These are phyloP conservation scores for Alternaria burnsii DNA, from an alignment of 2,329 filamentous ascomycete genomes.

Conservation along the genomic window DNA sequence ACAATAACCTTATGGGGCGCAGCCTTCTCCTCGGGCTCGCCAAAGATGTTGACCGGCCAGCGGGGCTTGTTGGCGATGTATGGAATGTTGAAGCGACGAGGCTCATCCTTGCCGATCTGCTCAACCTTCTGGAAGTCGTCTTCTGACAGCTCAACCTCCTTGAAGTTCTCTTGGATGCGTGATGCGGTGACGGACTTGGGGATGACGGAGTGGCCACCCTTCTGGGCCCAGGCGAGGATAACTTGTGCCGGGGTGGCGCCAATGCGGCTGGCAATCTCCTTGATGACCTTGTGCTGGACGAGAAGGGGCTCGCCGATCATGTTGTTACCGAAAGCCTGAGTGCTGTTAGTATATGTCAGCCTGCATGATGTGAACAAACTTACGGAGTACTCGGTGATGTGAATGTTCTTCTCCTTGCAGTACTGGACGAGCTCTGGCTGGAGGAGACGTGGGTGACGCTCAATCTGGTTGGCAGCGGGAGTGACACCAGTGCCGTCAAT, in stretches of 20 bases:
- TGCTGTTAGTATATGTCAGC: conserved; percentile 70
- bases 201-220: conserved; percentile 56
- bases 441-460: conserved; percentile 41
- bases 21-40: conserved; percentile 62
- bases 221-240: conserved; percentile 85
- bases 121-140: conserved; percentile 46
- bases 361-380: conserved; percentile 42
- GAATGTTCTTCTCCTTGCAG: conserved; percentile 43
- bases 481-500: conserved; percentile 55
- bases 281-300: conserved; percentile 66
- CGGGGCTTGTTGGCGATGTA: conserved; percentile 57
- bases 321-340: conserved; percentile 65
- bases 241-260: conserved; percentile 77
- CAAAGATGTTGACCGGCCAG: conserved; percentile 67
- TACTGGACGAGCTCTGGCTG: conserved; percentile 41
- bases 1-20: conserved; percentile 58
- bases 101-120: conserved; percentile 65
- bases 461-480: conserved; percentile 43
- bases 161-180: conserved; percentile 45
- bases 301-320: conserved; percentile 61
- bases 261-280: conserved; percentile 69
- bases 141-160: conserved; percentile 41
- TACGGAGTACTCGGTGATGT: conserved; percentile 43
- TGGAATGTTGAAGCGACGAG: conserved; percentile 63
- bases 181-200: conserved; percentile 44